Evolutionary conservation across 2,329 filamentous ascomycete genomes (phyloP).

Genomic region (Pseudofabraea citricarpa): DNA sequence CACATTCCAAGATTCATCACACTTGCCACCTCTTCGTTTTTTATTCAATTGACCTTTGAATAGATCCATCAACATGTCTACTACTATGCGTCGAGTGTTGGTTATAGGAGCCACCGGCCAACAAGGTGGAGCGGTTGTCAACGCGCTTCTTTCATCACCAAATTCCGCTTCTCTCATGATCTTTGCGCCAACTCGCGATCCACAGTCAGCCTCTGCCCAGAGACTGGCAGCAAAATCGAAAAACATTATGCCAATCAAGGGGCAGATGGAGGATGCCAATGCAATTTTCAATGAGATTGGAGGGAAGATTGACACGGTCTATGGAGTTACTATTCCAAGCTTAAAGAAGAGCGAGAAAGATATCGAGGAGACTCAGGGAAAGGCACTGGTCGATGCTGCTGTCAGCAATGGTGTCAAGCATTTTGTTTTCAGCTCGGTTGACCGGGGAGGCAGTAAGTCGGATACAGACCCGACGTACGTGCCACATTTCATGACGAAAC

Average conservation of each 20-base stretch:
- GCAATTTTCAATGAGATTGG: conserved; percentile 37
- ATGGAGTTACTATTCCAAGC: conserved; percentile 40
- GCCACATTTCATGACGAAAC: conserved; percentile 49
- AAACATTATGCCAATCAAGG: conserved; percentile 47
- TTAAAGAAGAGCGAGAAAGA: conserved; percentile 15
- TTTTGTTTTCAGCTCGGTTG: conserved; percentile 51
- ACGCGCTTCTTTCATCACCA: conserved; percentile 7
- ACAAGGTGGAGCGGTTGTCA: conserved; percentile 10
- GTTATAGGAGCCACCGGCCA: conserved; percentile 13
- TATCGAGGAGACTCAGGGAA: conserved; percentile 41
- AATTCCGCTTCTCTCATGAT: conserved; percentile 3
- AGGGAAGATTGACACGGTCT: conserved; percentile 51
- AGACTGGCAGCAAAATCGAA: conserved; percentile 24
- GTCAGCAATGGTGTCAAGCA: conserved; percentile 42
- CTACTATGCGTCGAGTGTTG: neutral
- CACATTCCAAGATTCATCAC: too few species aligned
- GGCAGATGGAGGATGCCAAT: conserved; percentile 46
- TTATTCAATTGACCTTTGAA: too few species aligned
- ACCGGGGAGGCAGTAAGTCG: conserved; percentile 41
- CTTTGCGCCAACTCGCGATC: conserved; percentile 7
- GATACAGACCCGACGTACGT: conserved; percentile 41
- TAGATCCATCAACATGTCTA: too few species aligned
- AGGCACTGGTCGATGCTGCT: conserved; percentile 42
- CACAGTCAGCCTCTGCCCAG: conserved; percentile 8
- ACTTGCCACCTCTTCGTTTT: too few species aligned